Evolutionary conservation across 140 eudicot species (phyloP).

Genomic region (Anethum foeniculum): DNA sequence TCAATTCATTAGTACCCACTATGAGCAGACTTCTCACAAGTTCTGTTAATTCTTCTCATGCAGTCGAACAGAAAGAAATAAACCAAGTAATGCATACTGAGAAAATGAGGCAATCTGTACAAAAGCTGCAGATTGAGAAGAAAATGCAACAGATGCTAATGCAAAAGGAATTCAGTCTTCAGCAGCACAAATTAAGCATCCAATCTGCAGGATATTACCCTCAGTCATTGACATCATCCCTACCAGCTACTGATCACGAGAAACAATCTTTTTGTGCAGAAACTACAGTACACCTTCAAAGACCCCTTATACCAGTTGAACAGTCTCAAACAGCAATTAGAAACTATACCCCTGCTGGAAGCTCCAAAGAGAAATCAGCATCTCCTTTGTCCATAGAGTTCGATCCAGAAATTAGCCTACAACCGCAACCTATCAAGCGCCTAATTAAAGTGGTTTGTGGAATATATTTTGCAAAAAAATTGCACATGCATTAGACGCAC

Average conservation of each 20-base stretch:
- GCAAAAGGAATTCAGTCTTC: not conserved
- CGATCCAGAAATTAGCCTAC: constrained; percentile 11
- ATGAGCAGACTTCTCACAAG: constrained; percentile 13
- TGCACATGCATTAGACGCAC: not conserved
- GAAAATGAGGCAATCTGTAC: constrained; percentile 25
- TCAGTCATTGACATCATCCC: constrained; percentile 9
- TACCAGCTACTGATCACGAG: constrained; percentile 1
- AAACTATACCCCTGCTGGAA: not conserved
- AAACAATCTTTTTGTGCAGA: constrained; percentile 7
- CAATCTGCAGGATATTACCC: constrained; percentile 17
- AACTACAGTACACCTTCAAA: constrained; percentile 5
- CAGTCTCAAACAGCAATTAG: not conserved
- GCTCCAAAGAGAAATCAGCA: not conserved
- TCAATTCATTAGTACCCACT: constrained; percentile 12
- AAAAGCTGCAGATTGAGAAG: constrained; percentile 2
- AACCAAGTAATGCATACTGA: constrained; percentile 14
- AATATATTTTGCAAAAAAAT: not conserved
- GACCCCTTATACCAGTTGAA: not conserved
- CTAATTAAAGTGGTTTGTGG: constrained; percentile 20
- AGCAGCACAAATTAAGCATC: constrained; percentile 8
- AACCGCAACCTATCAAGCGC: constrained; percentile 8
- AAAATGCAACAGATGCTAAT: constrained; percentile 9
- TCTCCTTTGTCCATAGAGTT: constrained; percentile 4
- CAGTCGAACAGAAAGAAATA: not conserved
- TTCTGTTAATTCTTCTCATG: constrained; percentile 16